Evolutionary conservation across 768 basidiomycete species (phyloP).

Genomic region (Russula abietina): DNA sequence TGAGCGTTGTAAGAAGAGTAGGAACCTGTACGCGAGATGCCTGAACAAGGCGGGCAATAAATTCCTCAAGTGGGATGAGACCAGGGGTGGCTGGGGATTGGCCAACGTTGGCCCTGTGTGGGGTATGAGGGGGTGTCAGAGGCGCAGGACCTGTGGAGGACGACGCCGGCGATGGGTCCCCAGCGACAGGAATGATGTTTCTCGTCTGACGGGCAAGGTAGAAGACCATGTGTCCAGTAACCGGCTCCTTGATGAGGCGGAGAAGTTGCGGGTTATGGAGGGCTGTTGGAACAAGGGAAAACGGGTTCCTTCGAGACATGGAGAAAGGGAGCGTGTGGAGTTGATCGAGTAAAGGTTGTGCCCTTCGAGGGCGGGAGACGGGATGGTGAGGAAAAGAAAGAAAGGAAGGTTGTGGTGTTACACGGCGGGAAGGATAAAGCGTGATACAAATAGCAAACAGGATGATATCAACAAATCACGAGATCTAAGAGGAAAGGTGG

Average conservation of each 20-base stretch:
- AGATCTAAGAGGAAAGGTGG: background rate
- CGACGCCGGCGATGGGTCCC: constrained; percentile 34
- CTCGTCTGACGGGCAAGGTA: constrained; percentile 77
- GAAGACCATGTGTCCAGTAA: constrained; percentile 79
- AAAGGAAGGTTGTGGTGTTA: constrained; percentile 26
- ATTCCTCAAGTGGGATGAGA: constrained; percentile 69
- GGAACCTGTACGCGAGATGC: constrained; percentile 85
- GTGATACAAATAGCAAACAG: constrained; percentile 18
- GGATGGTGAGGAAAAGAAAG: constrained; percentile 26
- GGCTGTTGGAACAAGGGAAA: constrained; percentile 72
- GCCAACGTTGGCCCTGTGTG: constrained; percentile 41
- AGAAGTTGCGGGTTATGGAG: constrained; percentile 78
- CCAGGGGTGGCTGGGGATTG: constrained; percentile 31
- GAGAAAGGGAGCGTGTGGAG: constrained; percentile 35
- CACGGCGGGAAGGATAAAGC: background rate
- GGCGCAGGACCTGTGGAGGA: constrained; percentile 34
- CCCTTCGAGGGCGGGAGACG: constrained; percentile 34
- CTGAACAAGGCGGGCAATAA: constrained; percentile 75
- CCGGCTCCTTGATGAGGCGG: constrained; percentile 67
- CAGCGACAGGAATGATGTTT: constrained; percentile 66
- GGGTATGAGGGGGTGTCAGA: constrained; percentile 67
- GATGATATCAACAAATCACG: constrained; percentile 15
- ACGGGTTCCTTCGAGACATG: constrained; percentile 52
- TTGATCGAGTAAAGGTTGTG: constrained; percentile 31
- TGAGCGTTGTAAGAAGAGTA: constrained; percentile 82